These are phyloP conservation scores for Jasminum sambac DNA, from an alignment of 257 asterid genomes.

Conservation along the genomic window DNA sequence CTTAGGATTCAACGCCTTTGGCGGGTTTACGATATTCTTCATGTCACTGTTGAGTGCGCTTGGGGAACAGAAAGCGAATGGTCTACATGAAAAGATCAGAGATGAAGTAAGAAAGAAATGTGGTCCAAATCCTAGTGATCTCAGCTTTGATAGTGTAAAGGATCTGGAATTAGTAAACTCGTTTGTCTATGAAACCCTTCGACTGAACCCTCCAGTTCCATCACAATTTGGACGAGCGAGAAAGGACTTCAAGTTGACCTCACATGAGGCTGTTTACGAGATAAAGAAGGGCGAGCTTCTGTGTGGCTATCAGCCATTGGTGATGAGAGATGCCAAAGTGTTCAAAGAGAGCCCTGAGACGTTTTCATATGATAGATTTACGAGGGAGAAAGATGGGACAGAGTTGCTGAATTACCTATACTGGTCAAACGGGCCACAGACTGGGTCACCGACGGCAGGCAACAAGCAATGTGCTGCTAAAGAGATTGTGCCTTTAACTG, in stretches of 20 bases:
- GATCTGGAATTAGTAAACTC: constrained; percentile 71
- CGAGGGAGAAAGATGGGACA: constrained; percentile 50
- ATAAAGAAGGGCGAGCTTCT: constrained; percentile 90
- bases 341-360: constrained; percentile 72
- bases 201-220: constrained; percentile 82
- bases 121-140: constrained; percentile 21
- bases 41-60: constrained; percentile 38
- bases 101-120: constrained; percentile 57
- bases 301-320: constrained; percentile 71
- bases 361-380: constrained; percentile 58
- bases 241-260: constrained; percentile 61
- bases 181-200: constrained; percentile 71
- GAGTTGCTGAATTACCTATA: constrained; percentile 59
- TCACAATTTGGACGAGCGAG: constrained; percentile 76
- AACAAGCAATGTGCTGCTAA: constrained; percentile 67
- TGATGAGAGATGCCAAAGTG: constrained; percentile 72
- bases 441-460: constrained; percentile 55
- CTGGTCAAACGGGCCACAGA: constrained; percentile 95
- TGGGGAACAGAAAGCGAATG: constrained; percentile 37
- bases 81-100: constrained; percentile 48
- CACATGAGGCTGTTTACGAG: constrained; percentile 52
- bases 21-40: constrained; percentile 65
- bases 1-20: constrained; percentile 86
- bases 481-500: constrained; percentile 47
- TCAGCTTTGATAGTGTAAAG: constrained; percentile 51